Percentiles rank a stretch among this genome's conserved stretches.
Evolutionary conservation across 2,329 filamentous ascomycete genomes (phyloP).

Genomic region (Penicillium digitatum): DNA sequence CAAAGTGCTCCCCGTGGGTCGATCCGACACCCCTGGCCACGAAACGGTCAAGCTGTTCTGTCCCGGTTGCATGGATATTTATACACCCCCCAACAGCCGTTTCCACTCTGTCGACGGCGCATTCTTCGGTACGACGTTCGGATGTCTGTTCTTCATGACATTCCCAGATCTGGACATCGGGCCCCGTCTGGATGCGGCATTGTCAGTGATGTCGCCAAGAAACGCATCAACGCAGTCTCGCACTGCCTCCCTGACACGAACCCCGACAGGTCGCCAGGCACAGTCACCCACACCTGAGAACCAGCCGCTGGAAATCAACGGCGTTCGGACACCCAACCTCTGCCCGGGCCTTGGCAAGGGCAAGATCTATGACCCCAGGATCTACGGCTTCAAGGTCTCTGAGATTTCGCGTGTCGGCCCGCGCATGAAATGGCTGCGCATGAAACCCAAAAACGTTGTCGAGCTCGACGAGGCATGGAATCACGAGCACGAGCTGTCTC

Average conservation of each 20-base stretch:
- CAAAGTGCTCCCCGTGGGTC: conserved; percentile 85
- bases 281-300: conserved; percentile 37
- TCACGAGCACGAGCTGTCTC: conserved; percentile 28
- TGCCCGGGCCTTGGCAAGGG: conserved; percentile 77
- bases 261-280: conserved; percentile 22
- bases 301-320: conserved; percentile 66
- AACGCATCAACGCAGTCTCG: conserved; percentile 31
- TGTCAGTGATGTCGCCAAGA: conserved; percentile 27
- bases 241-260: conserved; percentile 31
- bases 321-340: conserved; percentile 80
- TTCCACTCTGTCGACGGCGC: conserved; percentile 97
- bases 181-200: conserved; percentile 57
- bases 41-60: conserved; percentile 99
- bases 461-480: conserved; percentile 70
- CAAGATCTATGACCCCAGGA: conserved; percentile 88
- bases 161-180: conserved; percentile 91
- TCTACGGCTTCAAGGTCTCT: conserved; percentile 94
- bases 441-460: conserved; percentile 72
- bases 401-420: conserved; percentile 86
- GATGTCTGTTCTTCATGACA: conserved; percentile 94
- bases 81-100: conserved; percentile 92
- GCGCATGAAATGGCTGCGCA: conserved; percentile 93
- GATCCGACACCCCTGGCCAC: conserved; percentile 90
- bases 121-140: conserved; percentile 97
- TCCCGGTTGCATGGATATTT: conserved; percentile 92